Base-by-base conservation (phyloP, 257 asterid genomes). In the Ilex aquifolium region DNA sequence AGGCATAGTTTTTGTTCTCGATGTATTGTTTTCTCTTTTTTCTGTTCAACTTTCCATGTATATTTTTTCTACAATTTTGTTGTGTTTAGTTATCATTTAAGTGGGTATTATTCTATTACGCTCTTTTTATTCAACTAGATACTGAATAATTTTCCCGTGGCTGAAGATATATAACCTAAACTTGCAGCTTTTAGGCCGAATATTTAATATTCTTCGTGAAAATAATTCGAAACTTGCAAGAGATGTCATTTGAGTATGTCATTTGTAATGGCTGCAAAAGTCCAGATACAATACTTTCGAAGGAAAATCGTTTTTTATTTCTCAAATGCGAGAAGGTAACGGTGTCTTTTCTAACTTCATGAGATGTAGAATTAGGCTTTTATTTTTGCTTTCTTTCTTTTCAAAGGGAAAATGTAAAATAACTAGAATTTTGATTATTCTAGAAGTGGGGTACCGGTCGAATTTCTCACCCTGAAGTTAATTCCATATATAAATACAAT, bases 191-290 rank as follows among this genome's bases (percentile, higher is more conserved):
- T 83, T 89, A 57, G 97, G 96, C 7, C 74, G 99, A 51, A 95
- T 92, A 30, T 87, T 89, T 72, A 85, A 89, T 74, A 86, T 87
- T 63, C 97, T 92, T 30, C 92, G 97, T n/a, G 98, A 92, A 83
- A 89, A 92, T 62, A 92, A 92, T 64, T 96, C 98, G 1, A 97
- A 92, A 75, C 97, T 92, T 70, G 95, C 96, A 60, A 96, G 98
- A 56, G 97, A 91, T 69, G n/a, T n/a, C n/a, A n/a, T n/a, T n/a
- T 82, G 98, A 88, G 69, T 91, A 91, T 71, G 94, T 91, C 68
- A 88, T 88, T 31, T 91, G 98, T 68, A 88, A 88, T 74, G 98
- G 96, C 64, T 91, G 98, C 88, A 91, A 91, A 70, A 86, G 98
- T 81, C 96, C 98, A 10, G 95, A 86, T 74, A 85, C 96, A 9